Base-by-base conservation (phyloP, 177 flowering plant genomes). In the Vitis hybrid region DNA sequence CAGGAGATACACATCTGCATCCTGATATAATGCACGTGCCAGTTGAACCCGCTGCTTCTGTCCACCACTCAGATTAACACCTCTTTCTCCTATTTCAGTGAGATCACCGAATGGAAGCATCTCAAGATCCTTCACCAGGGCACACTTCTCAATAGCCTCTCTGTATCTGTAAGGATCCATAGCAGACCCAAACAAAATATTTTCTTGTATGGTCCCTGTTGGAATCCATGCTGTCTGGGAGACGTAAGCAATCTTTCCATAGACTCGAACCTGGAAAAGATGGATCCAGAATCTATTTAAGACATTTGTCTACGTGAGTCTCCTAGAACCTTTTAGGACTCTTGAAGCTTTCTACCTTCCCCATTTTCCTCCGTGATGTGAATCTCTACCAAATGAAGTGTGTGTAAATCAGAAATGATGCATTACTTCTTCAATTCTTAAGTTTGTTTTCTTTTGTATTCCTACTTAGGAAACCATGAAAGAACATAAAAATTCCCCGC, bases 11-110 rank as follows among this genome's bases (percentile, higher is more conserved):
- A 91, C 75, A 74, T 91, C 97, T 19, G 92, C 91, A 78, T 86
- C 79, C 72, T 88, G 89, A 75, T 91, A 91, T 0, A 91, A 76
- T 52, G 93, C 97, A 49, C 93, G 93, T 2, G 93, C 97, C 9
- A 91, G 87, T 75, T 91, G 97, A 70, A 91, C 72, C 50, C 93
- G 80, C 70, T 91, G 97, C 84, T 88, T 91, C 77, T 91, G 97
- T 50, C 97, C 97, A 71, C 97, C 96, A 60, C 96, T 91, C 19
- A 91, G 81, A 74, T 89, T 91, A 5, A 87, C 85, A 9, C 96
- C 96, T 79, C 91, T 82, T 77, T 91, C 92, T 9, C 93, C 97
- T 54, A 91, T 88, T 71, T 79, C 74, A 18, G 97, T 91, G n/a
- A 79, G 87, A 78, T 89, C 92, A 10, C 93, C 88, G 70, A 66